Conservation (phyloP, 1,139 yeast genomes). For the Geotrichum cucujoidarum region DNA sequence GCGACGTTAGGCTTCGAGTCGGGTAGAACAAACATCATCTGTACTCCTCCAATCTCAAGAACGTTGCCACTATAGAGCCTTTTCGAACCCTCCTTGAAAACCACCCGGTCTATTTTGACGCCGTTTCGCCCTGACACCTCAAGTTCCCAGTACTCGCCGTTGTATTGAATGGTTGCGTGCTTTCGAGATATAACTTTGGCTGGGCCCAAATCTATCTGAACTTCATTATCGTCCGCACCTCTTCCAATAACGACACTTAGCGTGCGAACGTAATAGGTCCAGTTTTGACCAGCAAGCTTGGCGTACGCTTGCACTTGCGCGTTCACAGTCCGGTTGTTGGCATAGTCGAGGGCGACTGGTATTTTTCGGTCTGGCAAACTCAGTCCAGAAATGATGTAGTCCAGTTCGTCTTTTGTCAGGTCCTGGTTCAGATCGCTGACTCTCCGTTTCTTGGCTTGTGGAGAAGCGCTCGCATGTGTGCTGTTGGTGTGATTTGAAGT, state of each 20-base stretch:
- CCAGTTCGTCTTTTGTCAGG: slow-evolving; percentile 37
- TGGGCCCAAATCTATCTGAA: slow-evolving; percentile 92
- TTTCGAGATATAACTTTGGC: slow-evolving; percentile 90
- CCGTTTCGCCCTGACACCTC: slow-evolving; percentile 86
- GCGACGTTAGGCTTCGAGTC: slow-evolving; percentile 62
- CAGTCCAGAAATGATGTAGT: slow-evolving; percentile 44
- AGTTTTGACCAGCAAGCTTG: slow-evolving; percentile 83
- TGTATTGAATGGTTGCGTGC: slow-evolving; percentile 81
- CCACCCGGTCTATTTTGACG: slow-evolving; percentile 63
- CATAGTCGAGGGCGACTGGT: slow-evolving; percentile 45
- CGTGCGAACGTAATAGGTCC: slow-evolving; percentile 93
- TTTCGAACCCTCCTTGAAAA: slow-evolving; percentile 49
- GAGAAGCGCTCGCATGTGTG: not conserved
- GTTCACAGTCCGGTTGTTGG: slow-evolving; percentile 70
- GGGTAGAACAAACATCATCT: slow-evolving; percentile 97
- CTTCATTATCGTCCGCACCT: slow-evolving; percentile 37
- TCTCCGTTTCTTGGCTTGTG: slow-evolving; percentile 5
- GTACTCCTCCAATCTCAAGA: slow-evolving; percentile 92
- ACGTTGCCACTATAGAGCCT: slow-evolving; percentile 75
- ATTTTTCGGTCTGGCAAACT: slow-evolving; percentile 42
- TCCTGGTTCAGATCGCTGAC: slow-evolving; percentile 12
- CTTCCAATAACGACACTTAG: slow-evolving; percentile 77
- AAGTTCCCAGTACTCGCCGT: slow-evolving; percentile 80
- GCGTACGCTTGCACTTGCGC: slow-evolving; percentile 95
- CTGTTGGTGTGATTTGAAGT: not conserved